A percentile compares a stretch with the other conserved stretches of the same genome.
Conservation (phyloP, 2,329 filamentous ascomycete genomes). For the Didymella pomorum region DNA sequence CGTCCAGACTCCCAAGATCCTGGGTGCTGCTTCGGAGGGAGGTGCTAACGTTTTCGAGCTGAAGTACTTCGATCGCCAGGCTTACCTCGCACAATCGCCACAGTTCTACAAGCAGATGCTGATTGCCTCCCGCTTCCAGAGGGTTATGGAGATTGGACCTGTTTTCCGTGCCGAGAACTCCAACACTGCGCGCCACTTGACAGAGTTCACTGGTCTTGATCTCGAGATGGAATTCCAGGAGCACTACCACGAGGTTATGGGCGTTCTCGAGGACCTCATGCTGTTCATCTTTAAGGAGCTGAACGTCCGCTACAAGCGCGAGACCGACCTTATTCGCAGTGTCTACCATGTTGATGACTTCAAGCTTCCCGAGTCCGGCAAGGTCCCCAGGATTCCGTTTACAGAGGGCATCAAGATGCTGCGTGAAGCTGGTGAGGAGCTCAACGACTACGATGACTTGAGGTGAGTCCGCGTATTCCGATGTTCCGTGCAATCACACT, state of each 20-base stretch:
- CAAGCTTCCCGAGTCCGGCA: conserved; percentile 75
- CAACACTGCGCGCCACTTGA: conserved; percentile 85
- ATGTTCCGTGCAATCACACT: background rate
- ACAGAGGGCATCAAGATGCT: conserved; percentile 80
- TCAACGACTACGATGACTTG: conserved; percentile 80
- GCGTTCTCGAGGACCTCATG: conserved; percentile 76
- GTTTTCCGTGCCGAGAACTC: conserved; percentile 88
- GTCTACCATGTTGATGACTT: conserved; percentile 82
- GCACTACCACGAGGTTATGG: conserved; percentile 76
- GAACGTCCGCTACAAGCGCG: conserved; percentile 69
- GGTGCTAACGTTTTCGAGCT: conserved; percentile 91
- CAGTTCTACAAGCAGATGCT: conserved; percentile 91
- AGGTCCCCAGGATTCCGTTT: conserved; percentile 79
- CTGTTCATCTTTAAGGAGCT: conserved; percentile 82
- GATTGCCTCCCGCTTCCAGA: conserved; percentile 79
- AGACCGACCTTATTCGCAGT: conserved; percentile 74
- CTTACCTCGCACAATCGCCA: conserved; percentile 80
- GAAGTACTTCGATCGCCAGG: conserved; percentile 86
- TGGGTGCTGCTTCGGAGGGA: conserved; percentile 90
- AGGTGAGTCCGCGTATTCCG: conserved; percentile 45
- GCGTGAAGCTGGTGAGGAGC: conserved; percentile 77
- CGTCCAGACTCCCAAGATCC: conserved; percentile 89
- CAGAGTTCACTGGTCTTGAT: conserved; percentile 89
- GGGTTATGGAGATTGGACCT: conserved; percentile 79
- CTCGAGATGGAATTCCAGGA: conserved; percentile 88